Conservation (phyloP, 2,329 filamentous ascomycete species). For the Colletotrichum sansevieriae region DNA sequence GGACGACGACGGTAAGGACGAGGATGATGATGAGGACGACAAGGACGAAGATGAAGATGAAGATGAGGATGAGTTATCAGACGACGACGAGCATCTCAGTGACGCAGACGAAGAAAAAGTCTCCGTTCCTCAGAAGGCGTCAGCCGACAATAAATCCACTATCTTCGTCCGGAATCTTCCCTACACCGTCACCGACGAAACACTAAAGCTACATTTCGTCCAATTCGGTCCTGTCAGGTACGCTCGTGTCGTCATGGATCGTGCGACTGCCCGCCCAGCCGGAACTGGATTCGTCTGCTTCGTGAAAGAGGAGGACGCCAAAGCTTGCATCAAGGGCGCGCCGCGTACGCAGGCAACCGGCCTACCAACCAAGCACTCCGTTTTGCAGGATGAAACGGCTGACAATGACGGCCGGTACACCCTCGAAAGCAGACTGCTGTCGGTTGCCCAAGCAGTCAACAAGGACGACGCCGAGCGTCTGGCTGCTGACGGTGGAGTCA, state of each 20-base stretch:
- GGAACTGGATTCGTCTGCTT: slow-evolving; percentile 98
- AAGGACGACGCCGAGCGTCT: slow-evolving; percentile 84
- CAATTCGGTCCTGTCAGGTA: slow-evolving; percentile 91
- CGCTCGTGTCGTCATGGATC: slow-evolving; percentile 91
- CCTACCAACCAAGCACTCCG: slow-evolving; percentile 74
- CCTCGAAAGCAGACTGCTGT: slow-evolving; percentile 87
- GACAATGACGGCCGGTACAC: slow-evolving; percentile 91
- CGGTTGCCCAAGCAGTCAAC: slow-evolving; percentile 86
- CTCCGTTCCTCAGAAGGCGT: slow-evolving; percentile 52
- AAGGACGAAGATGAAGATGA: slow-evolving; percentile 58
- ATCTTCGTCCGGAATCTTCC: slow-evolving; percentile 95
- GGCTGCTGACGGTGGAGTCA: slow-evolving; percentile 76
- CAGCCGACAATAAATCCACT: slow-evolving; percentile 78
- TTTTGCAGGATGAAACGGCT: slow-evolving; percentile 86
- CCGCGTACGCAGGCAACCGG: slow-evolving; percentile 70
- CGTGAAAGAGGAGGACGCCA: slow-evolving; percentile 80
- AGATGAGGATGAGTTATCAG: slow-evolving; percentile 61
- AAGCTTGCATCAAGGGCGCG: slow-evolving; percentile 80
- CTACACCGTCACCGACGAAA: slow-evolving; percentile 86
- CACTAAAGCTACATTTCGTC: slow-evolving; percentile 86
- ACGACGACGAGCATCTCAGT: slow-evolving; percentile 57
- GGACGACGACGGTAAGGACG: slow-evolving; percentile 61
- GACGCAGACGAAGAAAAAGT: slow-evolving; percentile 52
- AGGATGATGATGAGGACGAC: slow-evolving; percentile 52
- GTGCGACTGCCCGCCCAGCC: slow-evolving; percentile 84